Evolutionary conservation across 352 stramenopile genomes (phyloP), one percentile per base, ranked within the genome.

Genomic region (Globisporangium spinosum): DNA sequence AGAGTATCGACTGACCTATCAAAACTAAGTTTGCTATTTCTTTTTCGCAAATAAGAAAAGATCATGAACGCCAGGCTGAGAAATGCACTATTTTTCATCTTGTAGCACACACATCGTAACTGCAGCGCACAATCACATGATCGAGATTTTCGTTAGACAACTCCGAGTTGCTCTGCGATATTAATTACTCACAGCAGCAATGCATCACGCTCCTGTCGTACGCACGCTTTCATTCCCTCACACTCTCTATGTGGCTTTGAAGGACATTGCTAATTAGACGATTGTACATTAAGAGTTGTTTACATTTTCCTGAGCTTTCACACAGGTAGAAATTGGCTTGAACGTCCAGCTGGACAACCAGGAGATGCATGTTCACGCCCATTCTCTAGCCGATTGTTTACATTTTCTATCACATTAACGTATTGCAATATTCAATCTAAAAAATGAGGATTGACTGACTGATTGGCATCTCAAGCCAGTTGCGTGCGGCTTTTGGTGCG

Each of bases 391-490:
- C 13, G 40, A 5, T 47, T 58, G 53, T 38, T 58, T 58, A 22
- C 23, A n/a, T 58, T 58, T 22, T 58, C 53, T 13, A 9, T 29
- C 25, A 10, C 53, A 58, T 22, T 12, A 27, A 9, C 10, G 22
- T 32, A 32, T n/a, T 29, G 22, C 38, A 45, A 32, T 25, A 56
- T 32, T 12, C 10, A 32, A 57, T 9, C 20, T 55, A 7, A 32
- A 32, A 32, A 32, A 32, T 2, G 29, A 32, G 29, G 4, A 32
- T 32, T 56, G 29, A 47, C 7, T 51, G 15, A 22, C 29, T 61
- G 56, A 61, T 61, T 10, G 25, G 9, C 22, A 47, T 61, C 32
- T 61, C 38, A 61, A 61, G 56, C 56, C 56, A 47, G 56, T 32
- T 32, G 29, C 4, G 29, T 47, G 27, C 32, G 25, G 3, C 20